Evolutionary conservation across 257 asterid species (phyloP), one percentile per base, ranked within the genome.

Genomic region (Solanum gandarillasii): DNA sequence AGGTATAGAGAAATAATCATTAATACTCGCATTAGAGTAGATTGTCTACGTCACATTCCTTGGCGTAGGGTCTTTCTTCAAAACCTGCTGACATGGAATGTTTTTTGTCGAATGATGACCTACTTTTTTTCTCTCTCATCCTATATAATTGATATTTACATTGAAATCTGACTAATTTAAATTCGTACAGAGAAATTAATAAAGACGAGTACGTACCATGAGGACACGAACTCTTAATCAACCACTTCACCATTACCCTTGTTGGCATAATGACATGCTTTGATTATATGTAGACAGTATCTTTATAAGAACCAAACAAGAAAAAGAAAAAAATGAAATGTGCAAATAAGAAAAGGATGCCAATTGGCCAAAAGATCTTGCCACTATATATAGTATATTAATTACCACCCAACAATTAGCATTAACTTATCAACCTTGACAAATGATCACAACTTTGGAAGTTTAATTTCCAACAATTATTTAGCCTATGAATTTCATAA

Each of bases 201-300:
- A 48, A 48, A 48, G 31, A 11, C 1, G 8, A 2, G 0, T 65
- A n/a, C 7, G 31, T 11, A 65, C 3, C 72, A 65, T n/a, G 7
- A 10, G 31, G 4, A 10, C 4, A n/a, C 32, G 1, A 23, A 23
- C 14, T 2, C 70, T n/a, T n/a, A 2, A n/a, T n/a, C 8, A 0
- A 5, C 72, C 11, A n/a, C 32, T 65, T 65, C 32, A n/a, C 16
- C 16, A n/a, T 7, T 4, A 9, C 27, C 13, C 31, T 23, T 23
- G 3, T 10, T 5, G 32, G 7, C 13, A 12, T 65, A 68, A 27
- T 13, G 74, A 68, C 36, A 18, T 27, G 20, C 36, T 68, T 27
- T 68, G 36, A 2, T 68, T 12, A 29, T 12, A 68, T 68, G 10
- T 27, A 68, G 32, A 67, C 13, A 25, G 9, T 25, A 67, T 67